Evolutionary conservation across 176 grass and related monocot genomes (phyloP), one percentile per base, ranked within the genome.

Genomic region (Echinochloa phyllopogon): DNA sequence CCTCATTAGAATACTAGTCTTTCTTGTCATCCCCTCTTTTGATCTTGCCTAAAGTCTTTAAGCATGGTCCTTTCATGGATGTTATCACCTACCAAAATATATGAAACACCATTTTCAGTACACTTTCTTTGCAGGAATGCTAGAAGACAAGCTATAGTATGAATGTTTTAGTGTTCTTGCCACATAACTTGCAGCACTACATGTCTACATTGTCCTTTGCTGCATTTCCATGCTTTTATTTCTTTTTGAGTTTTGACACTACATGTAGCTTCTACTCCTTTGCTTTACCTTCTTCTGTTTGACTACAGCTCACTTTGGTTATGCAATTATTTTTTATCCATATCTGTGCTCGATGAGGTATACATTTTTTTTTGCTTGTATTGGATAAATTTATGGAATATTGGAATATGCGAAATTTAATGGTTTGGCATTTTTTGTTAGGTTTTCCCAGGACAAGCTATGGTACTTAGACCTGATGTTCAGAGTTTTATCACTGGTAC

Each of bases 401-500:
- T n/a, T n/a, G n/a, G n/a, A n/a, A n/a, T 84, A 77, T 77, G 48
- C 21, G 37, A 21, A 21, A 83, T 77, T 77, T 83, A 74, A 90
- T 18, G 20, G 14, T 59, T 50, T 79, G 52, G 14, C 15, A 55
- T 85, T 87, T 85, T 90, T 67, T 69, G 77, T 67, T 90, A 99
- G 97, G 90, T 99, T 99, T 89, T 96, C 86, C 43, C 90, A 94
- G 87, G 97, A 96, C 77, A 99, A 94, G 81, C 81, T 92, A 76
- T 99, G 97, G 97, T 99, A 99, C 65, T 67, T 99, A 51, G 97
- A 96, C 78, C 97, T 96, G 60, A 99, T 99, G 97, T 91, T 99
- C 86, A 99, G 95, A 79, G 97, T 96, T 80, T 91, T 99, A 80
- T 94, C 88, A 18, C 72, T 99, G 97, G 97, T 99, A 92, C 39